Base-by-base conservation (phyloP, 306 rosid genomes). In the Oxytropis ochrocephala region DNA sequence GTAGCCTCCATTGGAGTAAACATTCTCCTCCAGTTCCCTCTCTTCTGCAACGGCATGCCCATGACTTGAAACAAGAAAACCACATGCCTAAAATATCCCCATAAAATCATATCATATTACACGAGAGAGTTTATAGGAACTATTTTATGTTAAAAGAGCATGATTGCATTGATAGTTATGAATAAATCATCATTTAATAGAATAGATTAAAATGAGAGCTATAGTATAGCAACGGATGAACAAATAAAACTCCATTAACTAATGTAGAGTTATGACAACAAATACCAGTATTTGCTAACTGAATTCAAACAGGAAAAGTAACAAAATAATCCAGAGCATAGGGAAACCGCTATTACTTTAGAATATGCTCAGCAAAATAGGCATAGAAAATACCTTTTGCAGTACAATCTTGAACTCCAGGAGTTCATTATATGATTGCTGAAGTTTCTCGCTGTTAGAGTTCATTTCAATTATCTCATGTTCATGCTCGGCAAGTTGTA, bases 361-460 rank as follows among this genome's bases (percentile, higher is more conserved):
- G 19, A 24, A 67, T 79, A 79, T 19, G 43, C 59, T 67, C 21
- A 51, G 64, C 73, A 58, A 30, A 59, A 56, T 70, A 14, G 53
- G 58, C 63, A 43, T 61, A n/a, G 42, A 75, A 67, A 47, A 70
- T 86, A 91, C 99, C 99, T 91, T 86, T 76, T 91, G 91, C 81
- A 95, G 77, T 67, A 95, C 97, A 83, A 89, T 87, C 87, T 91
- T 91, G 90, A 91, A 95, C 70, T 95, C 99, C 36, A 95, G 70
- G 72, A 95, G 99, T 84, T 95, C 99, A 63, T 95, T 95, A 77
- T 84, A 95, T 56, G 99, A 89, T 78, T 84, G 97, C 29, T 59
- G 91, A 73, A 95, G 96, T 79, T 84, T 89, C 77, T 95, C 99
- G 46, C 97, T 77, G 64, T 95, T 95, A 42, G 92, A 87, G 78